Base-by-base conservation (phyloP, 352 stramenopile species). In the Phytophthora ohioensis region DNA sequence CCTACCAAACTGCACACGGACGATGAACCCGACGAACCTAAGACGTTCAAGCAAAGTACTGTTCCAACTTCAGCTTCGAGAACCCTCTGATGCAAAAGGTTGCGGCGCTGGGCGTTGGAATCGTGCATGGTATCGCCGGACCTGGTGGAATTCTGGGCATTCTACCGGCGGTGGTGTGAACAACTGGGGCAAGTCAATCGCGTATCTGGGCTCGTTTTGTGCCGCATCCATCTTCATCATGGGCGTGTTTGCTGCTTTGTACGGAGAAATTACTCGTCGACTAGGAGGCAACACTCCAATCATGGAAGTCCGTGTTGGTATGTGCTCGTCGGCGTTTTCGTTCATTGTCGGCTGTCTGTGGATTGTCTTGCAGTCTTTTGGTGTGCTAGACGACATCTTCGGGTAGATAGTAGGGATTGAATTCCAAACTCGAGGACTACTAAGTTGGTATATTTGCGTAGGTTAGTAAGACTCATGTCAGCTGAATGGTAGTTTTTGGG, bases 181-280 rank as follows among this genome's bases (percentile, higher is more conserved):
- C 41, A 67, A 70, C 27, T 64, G 55, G 58, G 41, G 57, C 41
- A 73, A 80, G 41, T 97, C 82, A 6, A 54, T 86, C 1, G 58
- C 91, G 3, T 98, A 97, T 72, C 67, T 98, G 3, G 76, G 63
- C 0, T 91, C 81, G 1, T 98, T 98, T 68, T 98, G 91, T 52
- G 32, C 80, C 12, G 93, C 78, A n/a, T 93, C 79, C 8, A 97
- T 92, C 39, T 15, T 97, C 10, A 90, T 87, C 5, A 98, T 98
- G 93, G 93, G 88, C 30, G 61, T 71, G 0, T 97, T 97, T 73
- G 84, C 91, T 1, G 76, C 82, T 0, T 49, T 93, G 3, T 97
- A 97, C 61, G 91, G 93, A 5, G 81, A 87, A 47, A n/a, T 81
- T 11, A 92, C 86, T 8, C 60, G 64, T 21, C 68, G 82, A 21